Percentiles rank a stretch among this genome's conserved stretches.
phyloP scores from a whole-genome alignment of 2,329 filamentous ascomycete species.

The Aspergillus spinulosporus region DNA sequence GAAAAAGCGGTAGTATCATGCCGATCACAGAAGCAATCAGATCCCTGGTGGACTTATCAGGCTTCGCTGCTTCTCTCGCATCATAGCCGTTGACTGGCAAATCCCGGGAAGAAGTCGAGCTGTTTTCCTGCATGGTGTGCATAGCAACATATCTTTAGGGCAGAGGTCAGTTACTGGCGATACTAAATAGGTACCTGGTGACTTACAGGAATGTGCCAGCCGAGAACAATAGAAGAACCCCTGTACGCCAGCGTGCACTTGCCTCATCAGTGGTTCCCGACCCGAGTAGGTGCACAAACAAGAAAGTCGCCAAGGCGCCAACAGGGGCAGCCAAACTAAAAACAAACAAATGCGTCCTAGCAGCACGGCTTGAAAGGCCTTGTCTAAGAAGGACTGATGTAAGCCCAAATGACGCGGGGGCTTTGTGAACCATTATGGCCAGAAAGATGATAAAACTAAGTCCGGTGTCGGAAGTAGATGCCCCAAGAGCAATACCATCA shows the following conservation, averaged over 20 bases:
- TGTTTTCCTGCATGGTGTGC: conserved; percentile 89
- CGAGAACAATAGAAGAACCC: conserved; percentile 90
- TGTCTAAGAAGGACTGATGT: conserved; percentile 89
- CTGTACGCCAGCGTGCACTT: conserved; percentile 80
- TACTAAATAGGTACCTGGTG: conserved; percentile 21
- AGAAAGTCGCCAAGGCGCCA: conserved; percentile 80
- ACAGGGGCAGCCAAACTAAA: conserved; percentile 90
- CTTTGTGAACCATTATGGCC: conserved; percentile 97
- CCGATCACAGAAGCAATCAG: conserved; percentile 49
- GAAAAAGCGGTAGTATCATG: conserved; percentile 49
- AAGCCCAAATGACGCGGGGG: conserved; percentile 89
- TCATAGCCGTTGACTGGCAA: conserved; percentile 46
- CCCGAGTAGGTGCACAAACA: conserved; percentile 71
- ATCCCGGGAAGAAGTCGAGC: conserved; percentile 35
- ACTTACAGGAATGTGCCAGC: conserved; percentile 91
- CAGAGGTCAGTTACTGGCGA: conserved; percentile 8
- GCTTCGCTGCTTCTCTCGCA: conserved; percentile 35
- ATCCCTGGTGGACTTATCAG: conserved; percentile 47
- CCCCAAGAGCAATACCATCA: conserved; percentile 93
- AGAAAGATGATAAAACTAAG: conserved; percentile 90
- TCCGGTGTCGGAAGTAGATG: conserved; percentile 76
- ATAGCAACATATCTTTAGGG: conserved; percentile 82
- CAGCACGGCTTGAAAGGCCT: conserved; percentile 81
- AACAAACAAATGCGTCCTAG: conserved; percentile 79
- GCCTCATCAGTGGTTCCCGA: conserved; percentile 56